Base-by-base conservation (phyloP, 1,284 basidiomycete species). In the Vanrija pseudolonga region DNA sequence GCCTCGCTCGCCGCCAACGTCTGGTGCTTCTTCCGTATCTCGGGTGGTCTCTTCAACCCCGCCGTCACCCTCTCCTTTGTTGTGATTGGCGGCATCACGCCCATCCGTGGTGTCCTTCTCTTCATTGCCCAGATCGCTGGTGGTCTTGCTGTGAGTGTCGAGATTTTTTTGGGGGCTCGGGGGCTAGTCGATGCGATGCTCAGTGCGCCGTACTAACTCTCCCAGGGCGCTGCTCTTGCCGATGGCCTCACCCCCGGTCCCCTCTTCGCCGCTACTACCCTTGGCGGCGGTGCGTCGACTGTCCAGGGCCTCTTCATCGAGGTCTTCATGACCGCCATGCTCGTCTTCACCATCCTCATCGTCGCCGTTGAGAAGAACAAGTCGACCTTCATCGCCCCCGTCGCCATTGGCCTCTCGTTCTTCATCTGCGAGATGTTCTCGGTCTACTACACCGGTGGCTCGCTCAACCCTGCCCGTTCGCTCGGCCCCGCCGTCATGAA, bases 301-400 rank as follows among this genome's bases (percentile, higher is more conserved):
- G 66, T 48, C 9, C 71, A 67, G 48, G 71, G 69, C n/a, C 57
- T 71, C 22, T 73, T 67, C 53, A 64, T 79, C 40, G 77, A 80
- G 63, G 72, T 78, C 64, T 78, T 80, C 71, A 66, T 80, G 49
- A 79, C 79, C 4, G 64, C 74, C 47, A 65, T 66, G 38, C 70
- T 79, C 19, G 71, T 74, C 68, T 51, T 72, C 22, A 66, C 72
- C 46, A 73, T 79, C 46, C 71, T 80, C 45, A 64, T 81, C 51
- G 66, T 79, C 11, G 80, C 79, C 38, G 79, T 76, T 23, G 78
- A 80, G 66, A 80, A 77, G 68, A 76, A 80, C 68, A 70, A 76
- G 41, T 76, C 73, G 14, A 81, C 80, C 0, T 80, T 78, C 64
- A 71, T 81, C 19, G 80, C 80, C 2, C 80, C 80, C 3, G 73